phyloP scores from a whole-genome alignment of 176 grass and related monocot species.

The Zizania latifolia region DNA sequence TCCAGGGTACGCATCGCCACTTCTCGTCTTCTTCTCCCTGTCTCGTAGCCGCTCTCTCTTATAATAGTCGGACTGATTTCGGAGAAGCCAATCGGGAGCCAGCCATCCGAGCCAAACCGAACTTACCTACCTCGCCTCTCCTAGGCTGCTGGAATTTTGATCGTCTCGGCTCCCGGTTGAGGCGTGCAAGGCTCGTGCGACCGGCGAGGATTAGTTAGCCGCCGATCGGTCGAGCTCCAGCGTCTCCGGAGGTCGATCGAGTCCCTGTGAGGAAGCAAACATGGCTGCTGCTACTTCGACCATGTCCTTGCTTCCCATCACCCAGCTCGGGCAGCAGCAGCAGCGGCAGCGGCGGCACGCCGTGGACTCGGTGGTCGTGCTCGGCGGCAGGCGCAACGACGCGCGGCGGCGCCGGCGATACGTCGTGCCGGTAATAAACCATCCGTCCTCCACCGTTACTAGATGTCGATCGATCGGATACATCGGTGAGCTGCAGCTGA shows the following conservation, averaged over 20 bases:
- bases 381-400: background rate
- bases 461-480: background rate
- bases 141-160: background rate
- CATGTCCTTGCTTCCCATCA: constrained; percentile 52
- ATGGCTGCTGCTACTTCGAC: constrained; percentile 39
- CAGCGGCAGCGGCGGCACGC: background rate
- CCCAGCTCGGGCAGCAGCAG: constrained; percentile 45
- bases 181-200: constrained; percentile 29
- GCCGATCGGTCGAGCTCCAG: background rate
- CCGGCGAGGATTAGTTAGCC: constrained; percentile 7
- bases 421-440: constrained; percentile 39
- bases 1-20: too few relatives aligned
- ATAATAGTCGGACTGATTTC: too few relatives aligned
- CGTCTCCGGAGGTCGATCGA: background rate
- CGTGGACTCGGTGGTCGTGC: constrained; percentile 19
- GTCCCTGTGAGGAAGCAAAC: background rate
- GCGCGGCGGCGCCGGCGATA: constrained; percentile 6
- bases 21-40: background rate
- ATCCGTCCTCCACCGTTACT: too few relatives aligned
- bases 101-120: background rate
- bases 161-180: background rate
- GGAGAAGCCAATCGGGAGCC: constrained; percentile 3
- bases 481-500: background rate
- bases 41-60: background rate
- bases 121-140: background rate